These are phyloP conservation scores for Pseudisothecium myosuroides DNA, from an alignment of 225 moss, liverwort and hornwort genomes.

Conservation along the genomic window DNA sequence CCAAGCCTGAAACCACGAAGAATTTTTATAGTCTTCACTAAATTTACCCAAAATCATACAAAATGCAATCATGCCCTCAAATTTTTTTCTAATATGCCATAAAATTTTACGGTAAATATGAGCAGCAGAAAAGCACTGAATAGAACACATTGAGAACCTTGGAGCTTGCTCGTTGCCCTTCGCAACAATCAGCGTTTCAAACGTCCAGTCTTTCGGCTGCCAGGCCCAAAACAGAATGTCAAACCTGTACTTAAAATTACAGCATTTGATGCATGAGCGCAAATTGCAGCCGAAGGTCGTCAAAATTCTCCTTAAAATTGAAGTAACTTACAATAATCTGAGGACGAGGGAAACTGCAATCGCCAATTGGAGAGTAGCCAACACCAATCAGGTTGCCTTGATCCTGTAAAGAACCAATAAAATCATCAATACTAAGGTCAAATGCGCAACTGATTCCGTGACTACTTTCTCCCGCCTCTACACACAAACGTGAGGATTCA, in stretches of 20 bases:
- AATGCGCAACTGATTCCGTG: not conserved
- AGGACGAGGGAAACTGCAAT: conserved; percentile 71
- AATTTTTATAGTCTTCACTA: not conserved
- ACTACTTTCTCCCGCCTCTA: not conserved
- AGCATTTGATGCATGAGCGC: not conserved
- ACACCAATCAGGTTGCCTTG: conserved; percentile 82
- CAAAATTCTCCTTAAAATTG: not conserved
- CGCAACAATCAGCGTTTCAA: conserved; percentile 59
- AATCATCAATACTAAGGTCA: not conserved
- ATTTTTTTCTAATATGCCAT: not conserved
- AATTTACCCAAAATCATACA: not conserved
- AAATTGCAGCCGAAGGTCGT: not conserved
- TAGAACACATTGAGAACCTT: conserved; percentile 31
- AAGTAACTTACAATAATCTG: conserved; percentile 38
- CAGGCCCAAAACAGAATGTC: conserved; percentile 3
- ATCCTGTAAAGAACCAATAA: conserved; percentile 35
- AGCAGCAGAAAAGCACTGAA: not conserved
- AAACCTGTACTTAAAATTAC: not conserved
- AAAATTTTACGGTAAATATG: not conserved
- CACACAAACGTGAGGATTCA: not conserved
- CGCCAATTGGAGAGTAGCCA: conserved; percentile 55
- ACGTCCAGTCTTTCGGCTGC: conserved; percentile 74
- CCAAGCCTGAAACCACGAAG: conserved; percentile 16
- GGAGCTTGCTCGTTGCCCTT: conserved; percentile 73
- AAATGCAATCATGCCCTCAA: not conserved